Percentiles rank a stretch among this genome's conserved stretches.
Evolutionary conservation across 2,329 filamentous ascomycete genomes (phyloP).

Genomic region (Arthroderma uncinatum): DNA sequence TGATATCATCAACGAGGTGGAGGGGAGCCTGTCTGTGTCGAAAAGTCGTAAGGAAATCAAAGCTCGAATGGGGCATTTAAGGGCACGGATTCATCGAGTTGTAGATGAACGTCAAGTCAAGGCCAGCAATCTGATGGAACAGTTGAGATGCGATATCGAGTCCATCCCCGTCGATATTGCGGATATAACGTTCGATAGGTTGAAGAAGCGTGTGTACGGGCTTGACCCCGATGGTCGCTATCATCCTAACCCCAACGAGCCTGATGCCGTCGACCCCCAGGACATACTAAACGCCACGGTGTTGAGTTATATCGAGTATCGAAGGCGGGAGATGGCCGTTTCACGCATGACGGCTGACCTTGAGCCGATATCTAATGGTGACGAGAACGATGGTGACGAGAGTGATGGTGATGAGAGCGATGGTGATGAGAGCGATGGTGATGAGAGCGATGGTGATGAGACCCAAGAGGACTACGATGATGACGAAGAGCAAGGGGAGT

Average conservation of each 20-base stretch:
- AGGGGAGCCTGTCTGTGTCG: constrained; percentile 15
- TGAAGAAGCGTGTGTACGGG: constrained; percentile 25
- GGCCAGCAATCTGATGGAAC: constrained; percentile 18
- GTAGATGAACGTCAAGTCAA: constrained; percentile 18
- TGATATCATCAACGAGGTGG: constrained; percentile 18
- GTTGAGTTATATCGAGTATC: too few relatives aligned
- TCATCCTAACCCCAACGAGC: constrained; percentile 21
- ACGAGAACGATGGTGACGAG: too few relatives aligned
- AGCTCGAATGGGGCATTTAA: constrained; percentile 19
- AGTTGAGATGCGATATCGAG: constrained; percentile 20
- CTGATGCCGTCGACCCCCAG: not conserved
- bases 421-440: too few relatives aligned
- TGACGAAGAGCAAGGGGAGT: too few relatives aligned
- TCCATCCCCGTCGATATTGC: constrained; percentile 22
- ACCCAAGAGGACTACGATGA: too few relatives aligned
- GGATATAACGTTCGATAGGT: constrained; percentile 22
- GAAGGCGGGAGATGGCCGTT: too few relatives aligned
- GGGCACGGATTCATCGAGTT: constrained; percentile 17
- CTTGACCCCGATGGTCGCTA: constrained; percentile 24
- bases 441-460: too few relatives aligned
- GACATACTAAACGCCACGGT: too few relatives aligned
- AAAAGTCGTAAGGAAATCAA: constrained; percentile 18
- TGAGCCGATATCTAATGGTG: too few relatives aligned
- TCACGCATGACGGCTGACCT: too few relatives aligned
- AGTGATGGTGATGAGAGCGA: too few relatives aligned